Evolutionary conservation across 495 filamentous ascomycete species (phyloP), one percentile per base, ranked within the genome.

Genomic region (Podospora comata): DNA sequence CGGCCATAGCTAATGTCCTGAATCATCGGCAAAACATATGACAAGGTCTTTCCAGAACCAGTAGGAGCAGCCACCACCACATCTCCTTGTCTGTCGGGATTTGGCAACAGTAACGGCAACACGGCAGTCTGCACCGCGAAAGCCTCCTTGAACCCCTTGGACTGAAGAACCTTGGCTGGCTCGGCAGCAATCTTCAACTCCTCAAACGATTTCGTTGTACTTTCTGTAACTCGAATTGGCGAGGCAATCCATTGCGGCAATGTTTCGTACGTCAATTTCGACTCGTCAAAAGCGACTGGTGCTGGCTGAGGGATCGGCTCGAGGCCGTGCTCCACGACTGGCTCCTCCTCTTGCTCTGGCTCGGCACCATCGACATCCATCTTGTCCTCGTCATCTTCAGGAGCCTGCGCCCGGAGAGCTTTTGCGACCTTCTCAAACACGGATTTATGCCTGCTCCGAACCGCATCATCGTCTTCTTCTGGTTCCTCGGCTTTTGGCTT

Each of bases 41-140:
- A 89, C 3, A 98, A 79, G 0, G 94, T 98, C 75, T 98, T 98
- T 60, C 94, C 94, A 0, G 94, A 97, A 4, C 94, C 94, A 1
- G 94, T 98, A 3, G 92, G 87, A 0, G 94, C 94, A 23, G 92
- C 93, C 18, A 98, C 86, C 63, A 95, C 90, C 6, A 98, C 68
- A 79, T 98, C 94, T 2, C 92, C 90, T 2, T 83, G 77, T 65
- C 85, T 76, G 18, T 78, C 75, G 0, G 85, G 85, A 16, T 73
- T 71, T 7, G 90, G 85, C 0, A 94, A 78, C 3, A 97, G 84
- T 32, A 96, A 79, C 5, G 93, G 93, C 30, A 97, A 85, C 0
- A 94, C 86, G 0, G 88, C 86, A 0, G 92, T 88, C 76, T 98
- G 94, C 0, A 97, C 89, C 1, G 94, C 90, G 73, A 97, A 91